Evolutionary conservation across 495 filamentous ascomycete genomes (phyloP), one percentile per base, ranked within the genome.

Genomic region (Endocarpon pusillum): DNA sequence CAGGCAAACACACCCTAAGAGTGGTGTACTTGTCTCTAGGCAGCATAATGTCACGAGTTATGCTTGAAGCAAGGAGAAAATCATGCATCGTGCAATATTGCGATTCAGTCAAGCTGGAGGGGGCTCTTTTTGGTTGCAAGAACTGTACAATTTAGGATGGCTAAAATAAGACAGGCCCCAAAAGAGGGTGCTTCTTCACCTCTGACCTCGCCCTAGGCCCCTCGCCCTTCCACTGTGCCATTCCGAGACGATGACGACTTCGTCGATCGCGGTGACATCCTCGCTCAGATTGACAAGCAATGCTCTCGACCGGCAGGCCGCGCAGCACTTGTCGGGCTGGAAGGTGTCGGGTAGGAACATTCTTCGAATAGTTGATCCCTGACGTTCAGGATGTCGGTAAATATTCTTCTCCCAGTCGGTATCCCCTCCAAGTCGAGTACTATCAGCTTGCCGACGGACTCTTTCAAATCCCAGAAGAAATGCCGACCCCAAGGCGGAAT

Each of bases 331-430:
- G 47, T 40, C 32, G 62, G 62, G 1, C 43, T 67, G n/a, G 64
- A 61, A n/a, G 64, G 64, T 11, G 51, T 68, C 22, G 64, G 64
- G 62, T 67, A 53, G 38, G 47, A n/a, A n/a, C n/a, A n/a, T n/a
- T n/a, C n/a, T n/a, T n/a, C n/a, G n/a, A n/a, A n/a, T n/a, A n/a
- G n/a, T n/a, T n/a, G n/a, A n/a, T n/a, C 59, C 59, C 27, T 67
- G 66, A 8, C 67, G 54, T 2, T 33, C 31, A 3, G 67, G 69
- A 40, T 71, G 66, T 3, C 63, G 57, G 41, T 71, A 73, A 1
- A 72, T 32, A 28, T 69, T 57, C 28, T 50, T 53, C 29, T 55
- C 45, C 53, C 54, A 58, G 29, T 31, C 43, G 4, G 33, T 25
- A 37, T 69, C 66, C 1, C 58, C 59, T 4, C 26, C 5, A 3